These are phyloP conservation scores for Alternaria alternata DNA, from an alignment of 2,329 filamentous ascomycete species.

Conservation along the genomic window DNA sequence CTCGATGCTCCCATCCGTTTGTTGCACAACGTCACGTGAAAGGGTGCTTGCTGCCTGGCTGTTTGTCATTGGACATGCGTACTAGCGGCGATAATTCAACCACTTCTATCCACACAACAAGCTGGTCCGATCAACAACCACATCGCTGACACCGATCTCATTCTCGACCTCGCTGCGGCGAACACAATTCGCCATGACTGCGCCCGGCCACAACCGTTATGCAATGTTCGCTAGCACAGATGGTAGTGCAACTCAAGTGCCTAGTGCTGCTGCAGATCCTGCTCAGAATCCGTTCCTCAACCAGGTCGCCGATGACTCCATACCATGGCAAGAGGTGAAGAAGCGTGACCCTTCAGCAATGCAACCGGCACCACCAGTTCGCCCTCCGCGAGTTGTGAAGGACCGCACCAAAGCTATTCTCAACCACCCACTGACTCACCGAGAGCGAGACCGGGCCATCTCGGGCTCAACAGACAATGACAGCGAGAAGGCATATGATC, in stretches of 20 bases:
- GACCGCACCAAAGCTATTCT: conserved; percentile 5
- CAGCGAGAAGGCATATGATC: conserved; percentile 25
- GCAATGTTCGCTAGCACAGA: conserved; percentile 30
- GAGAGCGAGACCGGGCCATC: conserved; percentile 9
- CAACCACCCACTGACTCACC: not conserved
- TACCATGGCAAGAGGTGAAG: conserved; percentile 40
- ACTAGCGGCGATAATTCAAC: not conserved
- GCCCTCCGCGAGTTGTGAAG: conserved; percentile 19
- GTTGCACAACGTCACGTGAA: conserved; percentile 6
- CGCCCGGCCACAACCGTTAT: conserved; percentile 33
- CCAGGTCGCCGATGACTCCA: conserved; percentile 32
- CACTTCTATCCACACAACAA: not conserved
- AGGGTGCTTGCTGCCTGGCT: conserved; percentile 15
- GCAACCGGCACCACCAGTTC: not conserved
- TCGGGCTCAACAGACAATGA: conserved; percentile 18
- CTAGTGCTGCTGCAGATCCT: conserved; percentile 7
- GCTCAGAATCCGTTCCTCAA: conserved; percentile 32
- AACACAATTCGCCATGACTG: conserved; percentile 21
- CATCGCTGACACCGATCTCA: not conserved
- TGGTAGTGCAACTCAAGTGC: conserved; percentile 9
- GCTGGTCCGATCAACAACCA: not conserved
- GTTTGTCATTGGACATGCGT: conserved; percentile 2
- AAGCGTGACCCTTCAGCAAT: conserved; percentile 20
- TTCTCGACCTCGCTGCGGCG: not conserved
- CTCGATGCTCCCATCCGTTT: conserved; percentile 7